These are phyloP conservation scores for Scheffersomyces segobiensis DNA, from an alignment of 1,139 yeast genomes.

Conservation along the genomic window DNA sequence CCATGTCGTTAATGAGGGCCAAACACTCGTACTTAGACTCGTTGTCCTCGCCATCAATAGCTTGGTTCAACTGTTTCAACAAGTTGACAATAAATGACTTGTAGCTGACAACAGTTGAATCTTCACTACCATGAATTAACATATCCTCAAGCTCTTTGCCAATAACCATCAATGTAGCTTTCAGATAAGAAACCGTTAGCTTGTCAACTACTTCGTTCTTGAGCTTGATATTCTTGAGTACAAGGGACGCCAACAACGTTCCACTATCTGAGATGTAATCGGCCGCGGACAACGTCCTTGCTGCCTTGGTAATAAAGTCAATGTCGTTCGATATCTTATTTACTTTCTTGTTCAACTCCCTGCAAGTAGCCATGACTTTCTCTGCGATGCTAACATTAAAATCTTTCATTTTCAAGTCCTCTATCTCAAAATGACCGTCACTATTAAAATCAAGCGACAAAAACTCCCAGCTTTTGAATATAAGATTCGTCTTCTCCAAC, in stretches of 20 bases:
- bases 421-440: slow-evolving; percentile 35
- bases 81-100: slow-evolving; percentile 52
- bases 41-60: slow-evolving; percentile 49
- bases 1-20: slow-evolving; percentile 61
- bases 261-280: slow-evolving; percentile 61
- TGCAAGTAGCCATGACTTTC: slow-evolving; percentile 49
- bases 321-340: slow-evolving; percentile 46
- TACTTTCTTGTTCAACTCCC: slow-evolving; percentile 45
- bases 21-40: slow-evolving; percentile 58
- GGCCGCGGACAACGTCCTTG: slow-evolving; percentile 40
- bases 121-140: slow-evolving; percentile 18
- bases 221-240: slow-evolving; percentile 48
- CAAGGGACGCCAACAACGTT: slow-evolving; percentile 52
- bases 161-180: slow-evolving; percentile 55
- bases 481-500: slow-evolving; percentile 49
- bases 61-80: slow-evolving; percentile 51
- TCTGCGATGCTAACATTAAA: slow-evolving; percentile 51
- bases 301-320: slow-evolving; percentile 45
- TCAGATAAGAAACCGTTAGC: slow-evolving; percentile 54
- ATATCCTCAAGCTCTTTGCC: slow-evolving; percentile 54
- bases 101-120: slow-evolving; percentile 46
- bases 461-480: slow-evolving; percentile 57
- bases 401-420: slow-evolving; percentile 30
- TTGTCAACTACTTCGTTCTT: slow-evolving; percentile 51
- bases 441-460: slow-evolving; percentile 55